Evolutionary conservation across 1,284 basidiomycete genomes (phyloP).

Genomic region (Malassezia globosa): DNA sequence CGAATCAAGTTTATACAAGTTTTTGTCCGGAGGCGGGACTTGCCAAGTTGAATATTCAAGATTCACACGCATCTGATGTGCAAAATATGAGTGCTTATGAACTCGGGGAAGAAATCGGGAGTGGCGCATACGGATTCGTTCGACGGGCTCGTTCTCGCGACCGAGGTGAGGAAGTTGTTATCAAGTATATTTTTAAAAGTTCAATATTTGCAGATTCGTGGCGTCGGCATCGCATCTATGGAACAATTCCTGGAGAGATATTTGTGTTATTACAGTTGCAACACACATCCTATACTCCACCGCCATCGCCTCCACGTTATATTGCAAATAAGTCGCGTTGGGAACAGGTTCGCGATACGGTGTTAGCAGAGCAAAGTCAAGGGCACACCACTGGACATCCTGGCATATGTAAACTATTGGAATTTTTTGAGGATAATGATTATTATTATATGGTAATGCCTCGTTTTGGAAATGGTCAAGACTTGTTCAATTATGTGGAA

Average conservation of each 20-base stretch:
- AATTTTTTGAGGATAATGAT: slow-evolving; percentile 95
- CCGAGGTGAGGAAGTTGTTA: slow-evolving; percentile 58
- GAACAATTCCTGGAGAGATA: slow-evolving; percentile 96
- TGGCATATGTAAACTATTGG: slow-evolving; percentile 80
- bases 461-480: slow-evolving; percentile 53
- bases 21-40: not conserved
- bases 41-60: not conserved
- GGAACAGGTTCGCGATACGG: slow-evolving; percentile 2
- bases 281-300: slow-evolving; percentile 55
- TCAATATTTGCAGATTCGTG: slow-evolving; percentile 96
- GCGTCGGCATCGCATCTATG: slow-evolving; percentile 83
- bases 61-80: slow-evolving; percentile 17
- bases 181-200: slow-evolving; percentile 97
- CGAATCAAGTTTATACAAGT: not conserved
- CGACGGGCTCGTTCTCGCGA: slow-evolving; percentile 61
- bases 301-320: slow-evolving; percentile 24
- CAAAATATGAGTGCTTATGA: too few relatives aligned
- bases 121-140: slow-evolving; percentile 94
- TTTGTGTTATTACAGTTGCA: slow-evolving; percentile 80
- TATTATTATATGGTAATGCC: slow-evolving; percentile 77
- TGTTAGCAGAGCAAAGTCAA: not conserved
- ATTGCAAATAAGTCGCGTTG: slow-evolving; percentile 9
- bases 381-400: slow-evolving; percentile 54
- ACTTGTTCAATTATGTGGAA: slow-evolving; percentile 93
- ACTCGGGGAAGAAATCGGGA: slow-evolving; percentile 49